Evolutionary conservation across 805 yeast species (phyloP), one percentile per base, ranked within the genome.

Genomic region (Myxozyma sirexii): DNA sequence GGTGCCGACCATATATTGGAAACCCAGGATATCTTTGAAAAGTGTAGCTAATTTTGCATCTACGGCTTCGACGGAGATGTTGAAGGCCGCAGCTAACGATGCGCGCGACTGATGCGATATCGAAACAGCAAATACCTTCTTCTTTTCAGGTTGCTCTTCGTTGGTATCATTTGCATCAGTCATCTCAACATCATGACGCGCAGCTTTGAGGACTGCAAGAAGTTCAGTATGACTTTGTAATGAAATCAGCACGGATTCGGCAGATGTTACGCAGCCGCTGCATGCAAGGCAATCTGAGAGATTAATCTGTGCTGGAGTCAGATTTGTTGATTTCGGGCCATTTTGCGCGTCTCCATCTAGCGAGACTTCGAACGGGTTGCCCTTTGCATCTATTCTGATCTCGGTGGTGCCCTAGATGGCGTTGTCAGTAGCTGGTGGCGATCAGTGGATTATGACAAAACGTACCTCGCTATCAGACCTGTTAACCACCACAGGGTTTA

Each of bases 221-320:
- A 94, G 79, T 67, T 92, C 92, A 23, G 82, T 83, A 68, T 92
- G 96, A 39, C 96, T 88, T 72, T 94, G 99, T 65, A 90, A 86
- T 1, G 96, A 90, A 42, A 94, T 87, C 47, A 94, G 76, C 5
- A 94, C 90, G 63, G 93, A 97, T 71, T 94, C 99, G n/a, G 97
- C 96, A 3, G 97, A 88, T 0, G 99, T 94, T 56, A 94, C 90
- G 73, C 99, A 94, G 0, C 99, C 99, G 7, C 96, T 85, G 71
- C 99, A 94, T 0, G 99, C 99, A 55, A 94, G 77, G 74, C 99
- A 94, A 76, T 94, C 99, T 19, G 91, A 86, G 52, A 94, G 75
- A 1, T 94, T 87, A 48, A 94, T 93, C 64, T 88, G 93, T 0
- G 97, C 98, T 54, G 90, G 85, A 27, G 86, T 80, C 5, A 90